Percentiles rank a stretch among this genome's conserved stretches.
phyloP scores from a whole-genome alignment of 2,329 filamentous ascomycete species.

The Corinectria fuckeliana region DNA sequence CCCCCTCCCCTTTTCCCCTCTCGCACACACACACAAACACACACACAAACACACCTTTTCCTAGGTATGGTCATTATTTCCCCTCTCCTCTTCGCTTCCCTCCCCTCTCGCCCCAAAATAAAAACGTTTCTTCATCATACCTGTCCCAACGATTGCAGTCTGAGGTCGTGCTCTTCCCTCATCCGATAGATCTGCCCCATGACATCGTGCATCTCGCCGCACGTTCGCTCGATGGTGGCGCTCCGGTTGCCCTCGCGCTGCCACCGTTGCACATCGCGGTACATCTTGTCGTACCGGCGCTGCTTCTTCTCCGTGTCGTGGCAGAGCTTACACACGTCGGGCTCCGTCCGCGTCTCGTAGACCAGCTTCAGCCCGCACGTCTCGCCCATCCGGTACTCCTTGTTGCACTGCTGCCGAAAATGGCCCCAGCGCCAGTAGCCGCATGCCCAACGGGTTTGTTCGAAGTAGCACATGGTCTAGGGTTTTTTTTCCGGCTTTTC shows the following conservation, averaged over 20 bases:
- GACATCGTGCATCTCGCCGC: slow-evolving; percentile 72
- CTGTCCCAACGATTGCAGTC: slow-evolving; percentile 43
- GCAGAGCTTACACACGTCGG: slow-evolving; percentile 80
- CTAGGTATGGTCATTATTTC: background rate
- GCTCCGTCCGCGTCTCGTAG: slow-evolving; percentile 71
- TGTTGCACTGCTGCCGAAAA: slow-evolving; percentile 91
- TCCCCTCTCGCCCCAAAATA: background rate
- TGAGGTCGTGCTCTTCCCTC: slow-evolving; percentile 46
- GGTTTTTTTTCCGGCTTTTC: too few relatives aligned
- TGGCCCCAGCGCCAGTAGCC: slow-evolving; percentile 95
- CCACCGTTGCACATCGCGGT: slow-evolving; percentile 79
- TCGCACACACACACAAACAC: background rate
- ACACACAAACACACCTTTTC: background rate
- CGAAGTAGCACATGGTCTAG: slow-evolving; percentile 96
- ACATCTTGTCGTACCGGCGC: slow-evolving; percentile 76
- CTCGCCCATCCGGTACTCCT: slow-evolving; percentile 94
- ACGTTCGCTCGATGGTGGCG: slow-evolving; percentile 75
- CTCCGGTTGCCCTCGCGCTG: slow-evolving; percentile 74
- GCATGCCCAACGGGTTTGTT: slow-evolving; percentile 84
- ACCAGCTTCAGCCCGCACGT: slow-evolving; percentile 94
- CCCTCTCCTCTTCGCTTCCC: background rate
- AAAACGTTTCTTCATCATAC: slow-evolving; percentile 14
- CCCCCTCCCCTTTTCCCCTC: slow-evolving; percentile 1
- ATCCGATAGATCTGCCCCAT: slow-evolving; percentile 63
- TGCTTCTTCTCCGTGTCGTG: slow-evolving; percentile 88